Evolutionary conservation across 805 yeast species (phyloP), one percentile per base, ranked within the genome.

Genomic region (Candida xyloterini): DNA sequence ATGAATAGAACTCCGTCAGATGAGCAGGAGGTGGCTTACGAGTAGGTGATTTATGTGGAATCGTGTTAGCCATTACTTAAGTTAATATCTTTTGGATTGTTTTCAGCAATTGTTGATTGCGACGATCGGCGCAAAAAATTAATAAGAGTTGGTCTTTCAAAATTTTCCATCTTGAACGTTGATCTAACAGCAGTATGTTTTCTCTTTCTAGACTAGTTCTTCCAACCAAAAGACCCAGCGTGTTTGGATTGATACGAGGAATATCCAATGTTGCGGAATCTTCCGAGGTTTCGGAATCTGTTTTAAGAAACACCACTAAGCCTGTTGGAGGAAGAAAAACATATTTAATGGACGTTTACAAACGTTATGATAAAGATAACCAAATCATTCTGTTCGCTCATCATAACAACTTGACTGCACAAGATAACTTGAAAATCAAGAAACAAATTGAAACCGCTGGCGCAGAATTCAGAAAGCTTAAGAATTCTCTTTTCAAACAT

Each of bases 381-480:
- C 80, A 86, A 27, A 79, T 90, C 31, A 70, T 90, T 10, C 70
- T 91, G 40, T 80, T 86, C 51, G 76, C 81, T 5, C 99, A 93
- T 66, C 91, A 87, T 67, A 87, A 88, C 60, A 89, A 89, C 59
- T 65, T 90, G 51, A 61, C 76, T 41, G 81, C 86, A 50, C 53
- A 63, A 10, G 98, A 93, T 48, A 80, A 84, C 57, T 75, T 73
- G 42, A 65, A 57, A 25, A 70, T 82, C 48, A 76, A 96, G 56
- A 57, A 70, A 13, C 83, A 79, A 48, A 69, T 93, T 47, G 65
- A 58, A 30, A 71, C 73, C 35, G 65, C 74, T n/a, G 95, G 93
- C 11, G 95, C 81, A 18, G 74, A 71, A 41, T 66, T 89, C 46
- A 77, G 81, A 30, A 75, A 85, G 38, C 66, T 90, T 44, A 77